These are phyloP conservation scores for Hyaloscypha variabilis DNA, from an alignment of 495 filamentous ascomycete species.

Conservation along the genomic window DNA sequence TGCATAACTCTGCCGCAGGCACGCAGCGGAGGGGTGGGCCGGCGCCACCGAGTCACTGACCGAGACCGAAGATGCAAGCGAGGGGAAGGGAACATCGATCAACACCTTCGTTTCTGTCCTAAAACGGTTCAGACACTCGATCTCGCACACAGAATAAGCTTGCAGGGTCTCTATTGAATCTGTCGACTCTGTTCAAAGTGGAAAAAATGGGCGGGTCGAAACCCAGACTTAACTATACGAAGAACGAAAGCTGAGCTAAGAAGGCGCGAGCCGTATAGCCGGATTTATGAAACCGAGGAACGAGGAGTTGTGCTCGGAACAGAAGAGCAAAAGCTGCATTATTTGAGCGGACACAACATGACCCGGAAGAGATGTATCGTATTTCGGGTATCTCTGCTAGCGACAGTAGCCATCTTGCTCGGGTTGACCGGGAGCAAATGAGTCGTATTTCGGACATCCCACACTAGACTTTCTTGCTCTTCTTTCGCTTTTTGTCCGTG, in stretches of 20 bases:
- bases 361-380: not conserved
- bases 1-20: not conserved
- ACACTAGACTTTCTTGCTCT: slow-evolving; percentile 6
- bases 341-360: not conserved
- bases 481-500: slow-evolving; percentile 25
- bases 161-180: not conserved
- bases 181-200: not conserved
- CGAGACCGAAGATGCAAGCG: no score
- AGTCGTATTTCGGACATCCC: not conserved
- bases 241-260: not conserved
- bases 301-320: not conserved
- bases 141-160: not conserved
- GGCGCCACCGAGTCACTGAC: not conserved
- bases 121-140: not conserved
- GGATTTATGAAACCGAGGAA: not conserved
- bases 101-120: not conserved
- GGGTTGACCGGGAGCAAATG: no score
- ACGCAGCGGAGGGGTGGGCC: not conserved
- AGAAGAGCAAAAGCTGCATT: not conserved
- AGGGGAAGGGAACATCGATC: not conserved
- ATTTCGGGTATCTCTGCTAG: not conserved
- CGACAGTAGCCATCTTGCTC: no score
- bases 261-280: not conserved
- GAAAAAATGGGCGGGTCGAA: not conserved
- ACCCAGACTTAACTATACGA: not conserved